phyloP scores from a whole-genome alignment of 2,329 filamentous ascomycete species.

The Hypoxylon sp. region DNA sequence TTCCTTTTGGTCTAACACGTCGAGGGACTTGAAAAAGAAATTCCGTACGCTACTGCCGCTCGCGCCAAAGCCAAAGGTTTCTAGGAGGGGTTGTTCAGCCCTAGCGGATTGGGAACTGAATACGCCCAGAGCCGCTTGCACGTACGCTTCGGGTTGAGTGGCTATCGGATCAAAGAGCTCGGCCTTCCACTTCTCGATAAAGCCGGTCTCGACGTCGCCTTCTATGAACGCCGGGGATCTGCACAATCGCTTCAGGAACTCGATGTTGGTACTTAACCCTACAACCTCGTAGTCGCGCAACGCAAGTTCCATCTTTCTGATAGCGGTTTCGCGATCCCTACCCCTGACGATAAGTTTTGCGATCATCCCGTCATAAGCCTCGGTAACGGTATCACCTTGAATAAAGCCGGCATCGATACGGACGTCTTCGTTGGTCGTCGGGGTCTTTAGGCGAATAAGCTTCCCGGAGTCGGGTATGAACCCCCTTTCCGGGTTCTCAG shows the following conservation, averaged over 20 bases:
- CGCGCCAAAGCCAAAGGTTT: constrained; percentile 67
- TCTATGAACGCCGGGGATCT: constrained; percentile 82
- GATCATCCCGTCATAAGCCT: constrained; percentile 98
- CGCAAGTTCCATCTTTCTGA: constrained; percentile 83
- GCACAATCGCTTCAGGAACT: constrained; percentile 92
- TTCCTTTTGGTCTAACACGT: constrained; percentile 72
- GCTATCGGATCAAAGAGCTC: constrained; percentile 77
- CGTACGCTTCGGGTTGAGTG: constrained; percentile 78
- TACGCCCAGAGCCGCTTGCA: constrained; percentile 86
- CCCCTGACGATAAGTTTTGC: constrained; percentile 95
- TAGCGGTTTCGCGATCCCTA: constrained; percentile 79
- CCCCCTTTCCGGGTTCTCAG: constrained; percentile 89
- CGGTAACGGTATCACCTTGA: constrained; percentile 89
- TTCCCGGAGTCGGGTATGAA: constrained; percentile 95
- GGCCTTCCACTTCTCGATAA: constrained; percentile 87
- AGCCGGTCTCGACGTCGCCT: constrained; percentile 94
- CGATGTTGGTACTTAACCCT: constrained; percentile 93
- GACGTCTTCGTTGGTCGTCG: constrained; percentile 75
- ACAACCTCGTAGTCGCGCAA: constrained; percentile 92
- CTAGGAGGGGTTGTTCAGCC: constrained; percentile 57
- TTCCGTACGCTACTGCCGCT: constrained; percentile 58
- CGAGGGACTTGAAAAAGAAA: constrained; percentile 66
- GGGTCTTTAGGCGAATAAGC: constrained; percentile 84
- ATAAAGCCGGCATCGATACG: constrained; percentile 95
- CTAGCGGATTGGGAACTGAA: constrained; percentile 58